These are phyloP conservation scores for Amylocystis lapponica DNA, from an alignment of 768 basidiomycete genomes.

Conservation along the genomic window DNA sequence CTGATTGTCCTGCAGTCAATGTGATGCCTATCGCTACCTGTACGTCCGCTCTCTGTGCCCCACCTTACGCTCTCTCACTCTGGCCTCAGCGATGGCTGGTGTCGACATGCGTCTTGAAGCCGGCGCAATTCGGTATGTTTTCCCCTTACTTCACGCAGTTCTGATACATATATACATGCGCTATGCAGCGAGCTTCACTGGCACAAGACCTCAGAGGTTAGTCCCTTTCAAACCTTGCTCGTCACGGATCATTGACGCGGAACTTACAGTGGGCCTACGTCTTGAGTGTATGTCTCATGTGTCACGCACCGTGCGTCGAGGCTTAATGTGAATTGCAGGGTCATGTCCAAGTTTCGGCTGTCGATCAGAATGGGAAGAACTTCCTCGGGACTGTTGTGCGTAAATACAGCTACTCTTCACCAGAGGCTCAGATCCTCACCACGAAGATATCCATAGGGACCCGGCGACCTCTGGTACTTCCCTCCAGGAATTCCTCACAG, in stretches of 20 bases:
- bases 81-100: constrained; percentile 23
- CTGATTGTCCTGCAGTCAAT: constrained; percentile 23
- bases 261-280: constrained; percentile 28
- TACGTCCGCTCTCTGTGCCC: constrained; percentile 7
- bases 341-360: constrained; percentile 36
- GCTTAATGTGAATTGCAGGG: constrained; percentile 10
- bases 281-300: constrained; percentile 18
- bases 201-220: constrained; percentile 27
- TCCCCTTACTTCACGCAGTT: neutral
- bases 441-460: constrained; percentile 10
- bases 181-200: constrained; percentile 27
- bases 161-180: neutral
- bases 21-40: constrained; percentile 35
- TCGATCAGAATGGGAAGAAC: constrained; percentile 46
- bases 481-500: constrained; percentile 51
- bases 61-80: neutral
- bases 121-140: constrained; percentile 27
- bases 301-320: neutral
- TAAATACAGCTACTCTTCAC: neutral
- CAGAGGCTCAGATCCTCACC: neutral
- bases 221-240: neutral
- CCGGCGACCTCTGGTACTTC: constrained; percentile 55
- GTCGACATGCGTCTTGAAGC: constrained; percentile 30
- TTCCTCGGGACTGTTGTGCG: constrained; percentile 39
- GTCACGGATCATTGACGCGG: neutral